These are phyloP conservation scores for Leishmania mexicana DNA, from an alignment of 208 protist species.

Conservation along the genomic window DNA sequence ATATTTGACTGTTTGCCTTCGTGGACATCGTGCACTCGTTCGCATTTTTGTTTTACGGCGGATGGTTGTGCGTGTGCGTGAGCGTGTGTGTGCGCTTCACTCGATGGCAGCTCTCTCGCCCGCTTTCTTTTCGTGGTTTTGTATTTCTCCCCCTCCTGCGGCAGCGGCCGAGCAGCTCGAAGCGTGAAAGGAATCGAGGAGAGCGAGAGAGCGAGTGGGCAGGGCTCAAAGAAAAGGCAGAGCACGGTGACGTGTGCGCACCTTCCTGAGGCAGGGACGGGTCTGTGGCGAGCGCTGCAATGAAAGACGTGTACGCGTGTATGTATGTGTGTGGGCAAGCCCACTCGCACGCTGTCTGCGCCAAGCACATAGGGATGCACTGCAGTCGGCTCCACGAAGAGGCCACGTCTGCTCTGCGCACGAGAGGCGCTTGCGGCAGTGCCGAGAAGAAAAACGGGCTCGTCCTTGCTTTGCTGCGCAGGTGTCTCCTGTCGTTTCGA, in stretches of 20 bases:
- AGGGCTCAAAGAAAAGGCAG: neutral
- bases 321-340: neutral
- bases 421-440: neutral
- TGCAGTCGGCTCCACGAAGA: neutral
- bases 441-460: neutral
- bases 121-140: too few species aligned
- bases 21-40: too few species aligned
- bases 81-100: too few species aligned
- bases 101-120: too few species aligned
- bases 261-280: neutral
- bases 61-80: too few species aligned
- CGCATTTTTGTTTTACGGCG: too few species aligned
- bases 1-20: too few species aligned
- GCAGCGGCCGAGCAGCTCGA: too few species aligned
- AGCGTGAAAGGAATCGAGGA: too few species aligned
- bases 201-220: neutral
- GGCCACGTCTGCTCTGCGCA: neutral
- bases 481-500: neutral
- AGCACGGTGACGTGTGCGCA: neutral
- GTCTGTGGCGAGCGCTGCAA: neutral
- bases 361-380: neutral
- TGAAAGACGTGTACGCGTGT: neutral
- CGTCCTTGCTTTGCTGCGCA: neutral
- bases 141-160: too few species aligned
- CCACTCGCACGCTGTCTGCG: neutral